phyloP scores from a whole-genome alignment of 768 basidiomycete species.

The Leccinum obscurum region DNA sequence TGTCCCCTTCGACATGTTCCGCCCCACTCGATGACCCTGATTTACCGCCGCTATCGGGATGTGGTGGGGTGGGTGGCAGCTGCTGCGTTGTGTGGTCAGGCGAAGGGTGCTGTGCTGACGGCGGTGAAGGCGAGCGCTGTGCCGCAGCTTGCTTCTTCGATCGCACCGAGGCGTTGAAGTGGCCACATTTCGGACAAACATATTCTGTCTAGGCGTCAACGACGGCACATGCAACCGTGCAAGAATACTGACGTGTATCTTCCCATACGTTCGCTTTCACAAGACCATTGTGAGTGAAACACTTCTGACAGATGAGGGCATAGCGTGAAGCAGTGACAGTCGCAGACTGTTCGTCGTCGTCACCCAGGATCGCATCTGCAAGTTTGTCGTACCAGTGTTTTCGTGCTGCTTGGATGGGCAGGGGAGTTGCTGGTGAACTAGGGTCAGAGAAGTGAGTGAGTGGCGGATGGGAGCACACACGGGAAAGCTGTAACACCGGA shows the following conservation, averaged over 20 bases:
- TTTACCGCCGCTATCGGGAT: not conserved
- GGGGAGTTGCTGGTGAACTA: slow-evolving; percentile 35
- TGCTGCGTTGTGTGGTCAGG: slow-evolving; percentile 10
- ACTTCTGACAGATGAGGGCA: slow-evolving; percentile 86
- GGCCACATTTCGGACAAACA: slow-evolving; percentile 80
- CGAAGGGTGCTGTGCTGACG: slow-evolving; percentile 14
- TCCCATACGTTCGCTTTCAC: slow-evolving; percentile 82
- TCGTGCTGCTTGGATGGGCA: slow-evolving; percentile 48
- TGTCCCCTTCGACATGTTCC: slow-evolving; percentile 3
- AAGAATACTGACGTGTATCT: slow-evolving; percentile 65
- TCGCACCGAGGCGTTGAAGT: slow-evolving; percentile 64
- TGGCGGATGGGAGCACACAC: slow-evolving; percentile 29
- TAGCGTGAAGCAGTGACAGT: slow-evolving; percentile 52
- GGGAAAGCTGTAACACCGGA: slow-evolving; percentile 39
- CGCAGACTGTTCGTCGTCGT: slow-evolving; percentile 54
- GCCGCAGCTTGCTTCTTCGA: slow-evolving; percentile 30
- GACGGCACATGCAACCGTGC: not conserved
- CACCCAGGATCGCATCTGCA: slow-evolving; percentile 84
- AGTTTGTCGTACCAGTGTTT: slow-evolving; percentile 87
- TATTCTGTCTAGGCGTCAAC: slow-evolving; percentile 57
- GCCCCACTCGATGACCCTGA: not conserved
- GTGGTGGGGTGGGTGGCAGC: not conserved
- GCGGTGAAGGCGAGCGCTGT: slow-evolving; percentile 31
- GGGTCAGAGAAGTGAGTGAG: slow-evolving; percentile 12
- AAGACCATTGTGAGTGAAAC: slow-evolving; percentile 86